Conservation (phyloP, 1,284 basidiomycete species). For the Bjerkandera adusta region DNA sequence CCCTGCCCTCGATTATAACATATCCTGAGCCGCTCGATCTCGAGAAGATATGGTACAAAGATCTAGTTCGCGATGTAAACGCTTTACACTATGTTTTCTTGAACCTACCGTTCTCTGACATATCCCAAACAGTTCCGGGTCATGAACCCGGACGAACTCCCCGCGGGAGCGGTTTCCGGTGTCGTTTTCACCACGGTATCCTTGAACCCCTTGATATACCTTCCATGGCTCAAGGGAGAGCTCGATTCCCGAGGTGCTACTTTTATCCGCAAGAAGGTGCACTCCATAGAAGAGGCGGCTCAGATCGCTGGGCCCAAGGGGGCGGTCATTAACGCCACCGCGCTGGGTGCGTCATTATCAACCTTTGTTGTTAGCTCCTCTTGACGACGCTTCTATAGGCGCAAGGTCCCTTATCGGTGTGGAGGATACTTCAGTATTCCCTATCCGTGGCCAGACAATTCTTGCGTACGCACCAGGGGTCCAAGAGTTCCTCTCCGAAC, state of each 20-base stretch:
- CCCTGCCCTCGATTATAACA: constrained; percentile 43
- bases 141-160: constrained; percentile 35
- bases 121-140: constrained; percentile 34
- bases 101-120: background rate
- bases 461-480: constrained; percentile 68
- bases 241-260: constrained; percentile 31
- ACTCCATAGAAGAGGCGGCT: constrained; percentile 41
- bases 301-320: constrained; percentile 33
- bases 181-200: constrained; percentile 46
- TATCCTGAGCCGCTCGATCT: constrained; percentile 28
- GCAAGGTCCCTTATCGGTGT: constrained; percentile 78
- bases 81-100: background rate
- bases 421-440: constrained; percentile 69
- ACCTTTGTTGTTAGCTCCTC: background rate
- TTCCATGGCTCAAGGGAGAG: constrained; percentile 46
- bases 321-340: constrained; percentile 47
- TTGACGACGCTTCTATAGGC: constrained; percentile 38
- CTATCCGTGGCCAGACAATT: constrained; percentile 86
- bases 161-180: constrained; percentile 33
- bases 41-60: constrained; percentile 48
- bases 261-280: constrained; percentile 29
- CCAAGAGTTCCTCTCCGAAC: constrained; percentile 35
- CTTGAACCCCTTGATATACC: constrained; percentile 45
- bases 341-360: constrained; percentile 38
- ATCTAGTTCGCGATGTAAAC: constrained; percentile 49